A percentile compares a stretch with the other conserved stretches of the same genome.
Evolutionary conservation across 257 asterid genomes (phyloP).

Genomic region (Cinchona pubescens): DNA sequence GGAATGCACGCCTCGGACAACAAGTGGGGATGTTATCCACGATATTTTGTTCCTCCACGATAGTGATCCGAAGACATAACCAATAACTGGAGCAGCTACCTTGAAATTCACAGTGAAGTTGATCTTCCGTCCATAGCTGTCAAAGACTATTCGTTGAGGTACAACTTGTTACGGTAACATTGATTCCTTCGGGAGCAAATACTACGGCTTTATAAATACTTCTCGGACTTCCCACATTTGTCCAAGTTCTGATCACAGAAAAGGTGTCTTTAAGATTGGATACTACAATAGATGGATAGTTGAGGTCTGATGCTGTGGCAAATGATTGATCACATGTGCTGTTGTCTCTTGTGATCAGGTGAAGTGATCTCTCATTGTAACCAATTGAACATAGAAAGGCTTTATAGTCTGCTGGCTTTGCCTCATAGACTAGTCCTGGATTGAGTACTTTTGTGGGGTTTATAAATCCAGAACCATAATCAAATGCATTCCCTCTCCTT

Average conservation of each 20-base stretch:
- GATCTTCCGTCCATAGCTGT: conserved; percentile 56
- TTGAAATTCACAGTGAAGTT: conserved; percentile 61
- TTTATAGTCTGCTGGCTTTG: conserved; percentile 61
- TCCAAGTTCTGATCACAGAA: conserved; percentile 62
- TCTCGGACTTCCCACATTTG: conserved; percentile 68
- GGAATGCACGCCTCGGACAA: conserved; percentile 45
- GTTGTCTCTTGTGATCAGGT: conserved; percentile 71
- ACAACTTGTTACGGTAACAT: conserved; percentile 60
- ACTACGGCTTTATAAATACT: conserved; percentile 57
- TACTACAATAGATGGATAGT: conserved; percentile 76
- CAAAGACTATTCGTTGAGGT: conserved; percentile 56
- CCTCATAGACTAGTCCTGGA: conserved; percentile 80
- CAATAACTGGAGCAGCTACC: conserved; percentile 51
- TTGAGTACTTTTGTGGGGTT: conserved; percentile 61
- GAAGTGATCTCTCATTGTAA: conserved; percentile 59
- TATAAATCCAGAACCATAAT: conserved; percentile 79
- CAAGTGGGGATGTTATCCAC: conserved; percentile 71
- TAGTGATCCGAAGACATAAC: conserved; percentile 77
- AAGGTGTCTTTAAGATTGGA: conserved; percentile 48
- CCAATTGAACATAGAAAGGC: conserved; percentile 83
- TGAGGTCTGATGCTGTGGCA: conserved; percentile 58
- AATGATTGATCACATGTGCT: conserved; percentile 56
- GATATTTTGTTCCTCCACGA: conserved; percentile 67
- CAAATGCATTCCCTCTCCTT: conserved; percentile 69
- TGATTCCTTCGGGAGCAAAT: conserved; percentile 60